phyloP scores from a whole-genome alignment of 1,284 basidiomycete genomes.

The Hypsizygus ulmarius region DNA sequence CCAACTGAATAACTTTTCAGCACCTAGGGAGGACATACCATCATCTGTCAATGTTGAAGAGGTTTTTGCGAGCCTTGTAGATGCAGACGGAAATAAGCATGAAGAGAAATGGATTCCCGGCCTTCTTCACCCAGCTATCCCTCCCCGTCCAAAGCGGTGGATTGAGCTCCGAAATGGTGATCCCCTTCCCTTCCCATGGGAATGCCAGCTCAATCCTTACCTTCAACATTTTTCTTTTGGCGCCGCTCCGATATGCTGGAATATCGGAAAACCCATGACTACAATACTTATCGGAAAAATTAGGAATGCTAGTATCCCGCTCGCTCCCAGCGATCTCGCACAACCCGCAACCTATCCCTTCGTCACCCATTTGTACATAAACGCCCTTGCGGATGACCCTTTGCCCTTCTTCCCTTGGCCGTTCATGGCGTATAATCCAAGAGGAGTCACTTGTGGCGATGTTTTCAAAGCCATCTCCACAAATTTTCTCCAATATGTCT shows the following conservation, averaged over 20 bases:
- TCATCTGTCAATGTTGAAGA: conserved; percentile 30
- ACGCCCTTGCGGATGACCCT: conserved; percentile 47
- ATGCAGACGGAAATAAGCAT: conserved; percentile 31
- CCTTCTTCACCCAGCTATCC: conserved; percentile 44
- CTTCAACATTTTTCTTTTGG: conserved; percentile 46
- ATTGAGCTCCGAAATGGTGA: conserved; percentile 32
- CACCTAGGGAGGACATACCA: conserved; percentile 20
- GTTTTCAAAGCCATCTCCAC: conserved; percentile 44
- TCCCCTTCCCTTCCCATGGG: conserved; percentile 41
- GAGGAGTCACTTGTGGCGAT: conserved; percentile 49
- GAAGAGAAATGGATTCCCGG: conserved; percentile 50
- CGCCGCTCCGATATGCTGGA: conserved; percentile 45
- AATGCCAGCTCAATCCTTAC: conserved; percentile 53
- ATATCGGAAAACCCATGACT: conserved; percentile 34
- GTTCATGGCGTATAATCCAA: conserved; percentile 43
- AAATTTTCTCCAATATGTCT: conserved; percentile 46
- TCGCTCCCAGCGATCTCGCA: conserved; percentile 38
- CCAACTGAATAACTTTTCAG: conserved; percentile 12
- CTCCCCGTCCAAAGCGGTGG: conserved; percentile 48
- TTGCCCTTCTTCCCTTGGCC: conserved; percentile 50
- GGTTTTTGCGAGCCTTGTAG: conserved; percentile 34
- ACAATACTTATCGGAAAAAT: conserved; percentile 29
- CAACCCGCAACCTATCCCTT: conserved; percentile 61
- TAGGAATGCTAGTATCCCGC: conserved; percentile 24
- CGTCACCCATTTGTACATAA: conserved; percentile 51